Conservation (phyloP, 176 grass and related monocot genomes). For the Aegilops tauschii region DNA sequence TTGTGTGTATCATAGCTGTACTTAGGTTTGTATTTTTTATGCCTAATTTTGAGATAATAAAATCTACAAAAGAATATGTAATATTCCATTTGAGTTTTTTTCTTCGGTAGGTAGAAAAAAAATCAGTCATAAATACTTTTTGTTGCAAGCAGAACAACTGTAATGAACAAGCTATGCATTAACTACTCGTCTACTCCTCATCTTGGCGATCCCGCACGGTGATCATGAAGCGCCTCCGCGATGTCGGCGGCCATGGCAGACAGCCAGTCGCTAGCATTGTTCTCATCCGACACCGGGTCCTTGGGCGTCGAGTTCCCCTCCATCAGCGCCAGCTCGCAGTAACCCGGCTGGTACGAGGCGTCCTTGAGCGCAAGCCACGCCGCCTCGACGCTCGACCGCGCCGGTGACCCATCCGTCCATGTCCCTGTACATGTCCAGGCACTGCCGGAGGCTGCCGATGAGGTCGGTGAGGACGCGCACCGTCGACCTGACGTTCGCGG, state of each 20-base stretch:
- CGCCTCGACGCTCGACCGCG: neutral
- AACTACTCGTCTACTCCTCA: too few species aligned
- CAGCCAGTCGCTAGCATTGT: neutral
- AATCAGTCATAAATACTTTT: too few species aligned
- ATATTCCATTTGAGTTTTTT: too few species aligned
- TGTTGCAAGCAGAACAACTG: too few species aligned
- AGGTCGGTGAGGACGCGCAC: neutral
- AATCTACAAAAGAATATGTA: too few species aligned
- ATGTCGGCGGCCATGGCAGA: constrained; percentile 1
- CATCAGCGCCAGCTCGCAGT: neutral
- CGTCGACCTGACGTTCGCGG: neutral
- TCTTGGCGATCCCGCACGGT: neutral
- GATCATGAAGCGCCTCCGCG: neutral
- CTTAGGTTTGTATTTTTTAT: too few species aligned
- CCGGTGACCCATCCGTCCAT: neutral
- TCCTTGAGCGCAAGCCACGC: neutral
- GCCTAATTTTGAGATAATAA: too few species aligned
- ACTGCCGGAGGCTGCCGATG: neutral
- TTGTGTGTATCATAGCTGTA: too few species aligned
- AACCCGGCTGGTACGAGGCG: neutral
- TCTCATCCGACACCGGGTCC: neutral
- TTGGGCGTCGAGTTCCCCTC: neutral
- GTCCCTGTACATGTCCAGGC: neutral
- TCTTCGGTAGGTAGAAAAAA: too few species aligned
- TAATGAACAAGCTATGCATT: too few species aligned